These are phyloP conservation scores for Xylaria sp. DNA, from an alignment of 2,329 filamentous ascomycete species.

Conservation along the genomic window DNA sequence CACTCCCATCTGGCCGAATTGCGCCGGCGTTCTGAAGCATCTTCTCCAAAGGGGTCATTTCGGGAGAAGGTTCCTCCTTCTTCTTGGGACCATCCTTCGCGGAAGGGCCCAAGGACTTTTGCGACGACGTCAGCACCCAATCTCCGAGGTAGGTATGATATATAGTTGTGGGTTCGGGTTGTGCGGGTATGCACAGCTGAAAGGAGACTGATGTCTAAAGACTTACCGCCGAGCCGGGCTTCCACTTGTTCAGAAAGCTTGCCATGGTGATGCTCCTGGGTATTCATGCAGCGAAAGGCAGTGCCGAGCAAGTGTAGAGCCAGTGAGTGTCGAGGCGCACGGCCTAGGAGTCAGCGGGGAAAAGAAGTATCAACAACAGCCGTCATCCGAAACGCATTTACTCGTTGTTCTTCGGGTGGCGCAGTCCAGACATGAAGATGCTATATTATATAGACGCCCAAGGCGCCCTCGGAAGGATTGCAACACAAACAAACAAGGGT, in stretches of 20 bases:
- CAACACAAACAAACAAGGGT: not conserved
- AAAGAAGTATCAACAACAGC: constrained; percentile 31
- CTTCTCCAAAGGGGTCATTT: constrained; percentile 72
- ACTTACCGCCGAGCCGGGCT: constrained; percentile 65
- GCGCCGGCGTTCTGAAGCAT: constrained; percentile 85
- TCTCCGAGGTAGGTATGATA: constrained; percentile 1
- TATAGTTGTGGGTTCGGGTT: not conserved
- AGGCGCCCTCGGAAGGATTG: constrained; percentile 12
- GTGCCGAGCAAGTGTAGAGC: constrained; percentile 30
- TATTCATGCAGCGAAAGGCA: constrained; percentile 12
- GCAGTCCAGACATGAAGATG: constrained; percentile 23
- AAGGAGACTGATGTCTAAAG: constrained; percentile 21
- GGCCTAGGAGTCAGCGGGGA: constrained; percentile 39
- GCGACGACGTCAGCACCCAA: constrained; percentile 43
- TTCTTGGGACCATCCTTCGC: constrained; percentile 62
- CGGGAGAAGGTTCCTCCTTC: constrained; percentile 67
- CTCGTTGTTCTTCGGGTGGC: constrained; percentile 26
- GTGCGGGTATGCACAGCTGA: constrained; percentile 10
- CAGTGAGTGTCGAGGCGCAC: constrained; percentile 44
- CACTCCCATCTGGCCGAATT: constrained; percentile 85
- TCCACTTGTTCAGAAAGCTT: constrained; percentile 69
- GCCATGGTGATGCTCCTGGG: constrained; percentile 56
- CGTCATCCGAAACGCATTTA: constrained; percentile 44
- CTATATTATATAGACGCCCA: constrained; percentile 23
- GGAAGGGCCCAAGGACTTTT: constrained; percentile 56